Evolutionary conservation across 257 asterid genomes (phyloP).

Genomic region (Scutellaria baicalensis): DNA sequence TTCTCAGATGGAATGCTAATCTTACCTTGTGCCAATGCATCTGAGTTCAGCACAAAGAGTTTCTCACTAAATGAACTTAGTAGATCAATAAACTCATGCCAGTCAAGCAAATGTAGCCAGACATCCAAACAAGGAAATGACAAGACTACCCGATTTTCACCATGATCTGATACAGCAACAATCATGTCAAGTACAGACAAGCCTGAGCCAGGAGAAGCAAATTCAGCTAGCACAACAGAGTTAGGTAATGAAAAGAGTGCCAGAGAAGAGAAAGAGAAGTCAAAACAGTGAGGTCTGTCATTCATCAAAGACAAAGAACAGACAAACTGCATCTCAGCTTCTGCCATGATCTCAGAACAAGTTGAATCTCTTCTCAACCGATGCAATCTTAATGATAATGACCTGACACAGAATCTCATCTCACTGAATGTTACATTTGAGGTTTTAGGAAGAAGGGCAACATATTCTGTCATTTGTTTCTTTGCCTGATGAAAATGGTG

Average conservation of each 20-base stretch:
- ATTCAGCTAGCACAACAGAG: slow-evolving; percentile 69
- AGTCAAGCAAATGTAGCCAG: slow-evolving; percentile 77
- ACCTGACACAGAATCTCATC: slow-evolving; percentile 47
- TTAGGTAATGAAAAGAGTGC: slow-evolving; percentile 60
- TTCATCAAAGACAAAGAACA: slow-evolving; percentile 49
- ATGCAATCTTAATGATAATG: slow-evolving; percentile 53
- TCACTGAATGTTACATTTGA: slow-evolving; percentile 33
- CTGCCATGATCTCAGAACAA: slow-evolving; percentile 57
- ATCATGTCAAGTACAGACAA: slow-evolving; percentile 50
- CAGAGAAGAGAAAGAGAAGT: slow-evolving; percentile 55
- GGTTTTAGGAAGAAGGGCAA: slow-evolving; percentile 28
- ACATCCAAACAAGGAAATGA: slow-evolving; percentile 54
- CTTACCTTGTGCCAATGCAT: slow-evolving; percentile 24
- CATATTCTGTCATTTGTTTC: slow-evolving; percentile 33
- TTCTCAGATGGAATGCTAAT: slow-evolving; percentile 17
- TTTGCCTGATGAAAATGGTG: slow-evolving; percentile 44
- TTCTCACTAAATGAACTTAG: slow-evolving; percentile 31
- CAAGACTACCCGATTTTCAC: slow-evolving; percentile 38
- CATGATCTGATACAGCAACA: slow-evolving; percentile 35
- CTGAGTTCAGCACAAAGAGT: slow-evolving; percentile 20
- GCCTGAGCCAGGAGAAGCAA: slow-evolving; percentile 39
- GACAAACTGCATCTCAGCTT: slow-evolving; percentile 54
- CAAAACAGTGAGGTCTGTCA: slow-evolving; percentile 33
- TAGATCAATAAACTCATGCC: slow-evolving; percentile 54
- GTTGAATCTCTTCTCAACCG: slow-evolving; percentile 34